Evolutionary conservation across 2,329 filamentous ascomycete species (phyloP).

Genomic region (Pseudocercospora macadamiae): DNA sequence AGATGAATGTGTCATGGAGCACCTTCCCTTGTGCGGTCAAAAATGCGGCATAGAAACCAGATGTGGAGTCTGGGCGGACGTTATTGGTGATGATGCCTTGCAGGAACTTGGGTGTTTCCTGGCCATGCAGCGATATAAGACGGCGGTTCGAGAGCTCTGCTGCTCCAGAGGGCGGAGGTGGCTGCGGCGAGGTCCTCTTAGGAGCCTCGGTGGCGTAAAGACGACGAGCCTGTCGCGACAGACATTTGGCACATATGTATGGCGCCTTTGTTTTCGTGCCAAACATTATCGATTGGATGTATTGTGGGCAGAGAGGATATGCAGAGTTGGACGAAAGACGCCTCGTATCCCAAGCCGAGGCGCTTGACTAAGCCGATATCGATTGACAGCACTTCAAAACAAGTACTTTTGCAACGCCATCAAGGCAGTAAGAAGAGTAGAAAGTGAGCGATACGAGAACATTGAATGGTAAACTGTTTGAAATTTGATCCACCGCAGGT

Average conservation of each 20-base stretch:
- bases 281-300: constrained; percentile 19
- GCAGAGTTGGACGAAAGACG: too few species aligned
- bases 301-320: neutral
- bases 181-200: constrained; percentile 38
- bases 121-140: constrained; percentile 77
- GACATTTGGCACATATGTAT: constrained; percentile 29
- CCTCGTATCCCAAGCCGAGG: too few species aligned
- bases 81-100: constrained; percentile 84
- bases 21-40: constrained; percentile 81
- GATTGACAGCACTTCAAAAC: too few species aligned
- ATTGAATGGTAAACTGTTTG: too few species aligned
- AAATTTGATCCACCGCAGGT: too few species aligned
- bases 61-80: constrained; percentile 54
- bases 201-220: constrained; percentile 19
- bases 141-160: constrained; percentile 69
- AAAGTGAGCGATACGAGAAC: too few species aligned
- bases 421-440: too few species aligned
- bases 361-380: too few species aligned
- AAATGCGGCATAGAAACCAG: constrained; percentile 78
- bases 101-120: constrained; percentile 79
- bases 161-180: constrained; percentile 56
- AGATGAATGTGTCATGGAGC: constrained; percentile 88
- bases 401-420: too few species aligned
- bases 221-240: constrained; percentile 22
- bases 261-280: constrained; percentile 13